phyloP scores from a whole-genome alignment of 1,284 basidiomycete genomes.

The Laetiporus sulphureus region DNA sequence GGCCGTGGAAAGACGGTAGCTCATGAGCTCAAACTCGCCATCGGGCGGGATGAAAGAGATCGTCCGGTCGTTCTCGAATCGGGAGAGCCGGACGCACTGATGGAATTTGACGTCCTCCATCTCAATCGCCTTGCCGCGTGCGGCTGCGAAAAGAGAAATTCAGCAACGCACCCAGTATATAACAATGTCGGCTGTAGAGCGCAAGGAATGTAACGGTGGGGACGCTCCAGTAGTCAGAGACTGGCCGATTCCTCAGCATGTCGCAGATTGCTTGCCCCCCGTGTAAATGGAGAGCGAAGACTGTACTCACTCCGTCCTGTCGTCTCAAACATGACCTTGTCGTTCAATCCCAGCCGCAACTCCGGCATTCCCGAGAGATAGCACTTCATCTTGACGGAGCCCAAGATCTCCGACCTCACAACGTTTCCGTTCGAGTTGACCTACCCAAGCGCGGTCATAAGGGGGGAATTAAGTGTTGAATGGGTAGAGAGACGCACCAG shows the following conservation, averaged over 20 bases:
- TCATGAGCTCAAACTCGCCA: constrained; percentile 98
- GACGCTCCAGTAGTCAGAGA: too few relatives aligned
- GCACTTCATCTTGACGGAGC: constrained; percentile 99
- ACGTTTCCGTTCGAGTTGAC: constrained; percentile 98
- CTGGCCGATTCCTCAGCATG: too few relatives aligned
- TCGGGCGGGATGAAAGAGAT: constrained; percentile 99
- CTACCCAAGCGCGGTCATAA: constrained; percentile 32
- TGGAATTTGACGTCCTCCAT: constrained; percentile 99
- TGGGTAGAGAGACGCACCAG: constrained; percentile 43
- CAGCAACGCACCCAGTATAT: not conserved
- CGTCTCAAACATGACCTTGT: constrained; percentile 99
- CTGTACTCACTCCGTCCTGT: constrained; percentile 81
- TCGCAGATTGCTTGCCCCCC: not conserved
- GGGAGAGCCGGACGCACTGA: constrained; percentile 98
- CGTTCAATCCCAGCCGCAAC: constrained; percentile 90
- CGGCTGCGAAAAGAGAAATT: constrained; percentile 42
- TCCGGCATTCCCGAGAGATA: constrained; percentile 99
- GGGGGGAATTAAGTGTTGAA: not conserved
- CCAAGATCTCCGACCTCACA: constrained; percentile 94
- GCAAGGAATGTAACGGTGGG: too few relatives aligned
- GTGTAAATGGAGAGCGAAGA: not conserved
- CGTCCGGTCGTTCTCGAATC: constrained; percentile 98
- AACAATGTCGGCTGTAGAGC: too few relatives aligned
- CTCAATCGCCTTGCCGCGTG: constrained; percentile 96
- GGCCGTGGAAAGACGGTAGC: constrained; percentile 90